Conservation (phyloP, 805 yeast genomes). For the Ogataea populi-albae region DNA sequence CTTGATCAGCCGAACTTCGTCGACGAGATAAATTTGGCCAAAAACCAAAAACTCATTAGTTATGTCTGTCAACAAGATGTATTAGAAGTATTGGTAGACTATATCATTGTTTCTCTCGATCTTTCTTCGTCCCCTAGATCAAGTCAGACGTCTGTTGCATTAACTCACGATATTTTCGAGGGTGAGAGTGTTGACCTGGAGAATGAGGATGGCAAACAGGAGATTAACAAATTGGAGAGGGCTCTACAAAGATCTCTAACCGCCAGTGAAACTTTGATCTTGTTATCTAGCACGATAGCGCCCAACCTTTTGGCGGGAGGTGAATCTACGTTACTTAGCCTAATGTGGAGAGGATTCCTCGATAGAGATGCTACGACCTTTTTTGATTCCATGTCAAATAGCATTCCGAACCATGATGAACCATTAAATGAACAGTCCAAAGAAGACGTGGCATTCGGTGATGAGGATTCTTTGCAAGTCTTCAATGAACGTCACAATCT, state of each 20-base stretch:
- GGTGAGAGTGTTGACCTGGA: slow-evolving; percentile 20
- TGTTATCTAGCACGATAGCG: slow-evolving; percentile 23
- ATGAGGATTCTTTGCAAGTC: slow-evolving; percentile 1
- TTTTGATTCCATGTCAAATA: slow-evolving; percentile 7
- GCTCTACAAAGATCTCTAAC: slow-evolving; percentile 28
- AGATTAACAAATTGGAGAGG: slow-evolving; percentile 19
- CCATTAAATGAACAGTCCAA: slow-evolving; percentile 2
- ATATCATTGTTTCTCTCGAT: slow-evolving; percentile 28
- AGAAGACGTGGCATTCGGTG: not conserved
- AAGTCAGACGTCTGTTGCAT: slow-evolving; percentile 4
- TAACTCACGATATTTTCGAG: slow-evolving; percentile 18
- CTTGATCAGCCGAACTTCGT: slow-evolving; percentile 36
- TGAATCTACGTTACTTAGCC: slow-evolving; percentile 22
- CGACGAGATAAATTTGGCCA: slow-evolving; percentile 34
- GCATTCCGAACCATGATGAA: slow-evolving; percentile 16
- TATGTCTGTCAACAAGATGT: slow-evolving; percentile 34
- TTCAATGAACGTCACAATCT: slow-evolving; percentile 28
- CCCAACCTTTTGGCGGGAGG: slow-evolving; percentile 18
- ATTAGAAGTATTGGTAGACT: slow-evolving; percentile 28
- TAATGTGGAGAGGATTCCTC: slow-evolving; percentile 34
- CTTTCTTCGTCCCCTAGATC: slow-evolving; percentile 12
- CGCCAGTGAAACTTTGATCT: slow-evolving; percentile 29
- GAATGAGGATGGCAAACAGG: slow-evolving; percentile 8
- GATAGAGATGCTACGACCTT: slow-evolving; percentile 23
- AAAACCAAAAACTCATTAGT: slow-evolving; percentile 32